Percentiles rank a stretch among this genome's conserved stretches.
Evolutionary conservation across 2,329 filamentous ascomycete genomes (phyloP).

Genomic region (Aspergillus novofumigatus): DNA sequence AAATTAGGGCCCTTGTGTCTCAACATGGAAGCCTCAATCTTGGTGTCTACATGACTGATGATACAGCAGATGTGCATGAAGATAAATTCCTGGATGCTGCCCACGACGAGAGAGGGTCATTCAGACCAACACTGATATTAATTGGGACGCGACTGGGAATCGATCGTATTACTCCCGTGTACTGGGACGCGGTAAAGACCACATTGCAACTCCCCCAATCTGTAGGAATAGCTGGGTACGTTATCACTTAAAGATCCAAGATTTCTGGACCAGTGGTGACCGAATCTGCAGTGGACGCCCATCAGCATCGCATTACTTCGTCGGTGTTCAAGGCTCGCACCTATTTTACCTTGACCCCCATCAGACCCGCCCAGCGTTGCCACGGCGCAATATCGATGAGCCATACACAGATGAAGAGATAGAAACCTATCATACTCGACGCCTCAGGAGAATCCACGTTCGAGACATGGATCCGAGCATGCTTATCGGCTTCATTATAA

Average conservation of each 20-base stretch:
- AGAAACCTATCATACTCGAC: constrained; percentile 79
- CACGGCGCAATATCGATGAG: constrained; percentile 51
- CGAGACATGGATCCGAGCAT: constrained; percentile 97
- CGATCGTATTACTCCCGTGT: constrained; percentile 88
- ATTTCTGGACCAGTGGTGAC: constrained; percentile 11
- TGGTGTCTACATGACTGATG: constrained; percentile 82
- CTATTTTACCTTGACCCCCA: constrained; percentile 97
- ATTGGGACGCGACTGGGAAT: constrained; percentile 87
- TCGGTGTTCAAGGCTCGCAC: constrained; percentile 67
- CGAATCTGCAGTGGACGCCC: constrained; percentile 69
- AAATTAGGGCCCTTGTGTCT: constrained; percentile 66
- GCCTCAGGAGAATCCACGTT: constrained; percentile 76
- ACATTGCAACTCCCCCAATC: constrained; percentile 84
- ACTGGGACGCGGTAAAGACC: constrained; percentile 88
- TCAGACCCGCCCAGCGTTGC: constrained; percentile 70
- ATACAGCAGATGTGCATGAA: constrained; percentile 89
- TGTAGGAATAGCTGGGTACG: constrained; percentile 90
- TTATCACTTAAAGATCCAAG: constrained; percentile 17
- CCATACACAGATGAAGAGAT: constrained; percentile 66
- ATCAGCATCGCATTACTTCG: constrained; percentile 78
- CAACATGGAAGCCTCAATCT: constrained; percentile 59
- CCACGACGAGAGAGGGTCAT: constrained; percentile 59
- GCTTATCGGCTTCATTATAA: constrained; percentile 89
- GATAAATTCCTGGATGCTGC: constrained; percentile 79
- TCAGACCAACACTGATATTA: constrained; percentile 81